Evolutionary conservation across 1,284 basidiomycete species (phyloP), one percentile per base, ranked within the genome.

Genomic region (Dichomitus squalens): DNA sequence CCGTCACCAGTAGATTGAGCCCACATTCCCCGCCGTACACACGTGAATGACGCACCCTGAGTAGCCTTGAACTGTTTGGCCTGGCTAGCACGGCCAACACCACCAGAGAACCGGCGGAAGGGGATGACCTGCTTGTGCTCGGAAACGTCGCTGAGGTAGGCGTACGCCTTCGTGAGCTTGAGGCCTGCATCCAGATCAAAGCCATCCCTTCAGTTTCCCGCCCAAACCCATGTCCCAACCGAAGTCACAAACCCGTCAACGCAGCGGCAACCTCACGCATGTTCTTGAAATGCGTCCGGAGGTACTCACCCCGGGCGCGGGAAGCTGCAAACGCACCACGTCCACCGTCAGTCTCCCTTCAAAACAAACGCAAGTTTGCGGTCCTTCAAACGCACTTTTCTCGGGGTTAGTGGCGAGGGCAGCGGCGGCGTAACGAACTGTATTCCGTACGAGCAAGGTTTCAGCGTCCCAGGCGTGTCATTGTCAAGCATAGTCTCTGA

Each of bases 221-320:
- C 2, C 51, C 29, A 20, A 20, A 27, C 12, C 29, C 36, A 36
- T 44, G 35, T 23, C 7, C 33, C 2, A 41, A 40, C 23, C 47
- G 29, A 53, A 16, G 20, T 16, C 8, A 78, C 83, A 66, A 68
- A 92, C 93, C 93, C 67, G 87, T 86, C 64, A 96, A 81, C 66
- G 90, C 93, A 68, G 93, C 92, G 55, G 88, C 91, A 58, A 96
- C 94, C 79, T 95, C 95, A 70, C 96, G 92, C 88, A 98, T 98
- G 88, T 99, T 99, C 92, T 99, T 99, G 89, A 98, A 99, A 84
- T 99, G 97, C 59, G 96, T 97, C 70, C 96, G 93, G 73, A 98
- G 88, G 85, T 98, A 97, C 82, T 96, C 92, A 71, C 96, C 96
- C 72, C 93, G 91, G 63, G 96, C 92, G 73, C 87, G 90, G 71